Evolutionary conservation across 2,329 filamentous ascomycete genomes (phyloP).

Genomic region (Pestalotiopsis fici): DNA sequence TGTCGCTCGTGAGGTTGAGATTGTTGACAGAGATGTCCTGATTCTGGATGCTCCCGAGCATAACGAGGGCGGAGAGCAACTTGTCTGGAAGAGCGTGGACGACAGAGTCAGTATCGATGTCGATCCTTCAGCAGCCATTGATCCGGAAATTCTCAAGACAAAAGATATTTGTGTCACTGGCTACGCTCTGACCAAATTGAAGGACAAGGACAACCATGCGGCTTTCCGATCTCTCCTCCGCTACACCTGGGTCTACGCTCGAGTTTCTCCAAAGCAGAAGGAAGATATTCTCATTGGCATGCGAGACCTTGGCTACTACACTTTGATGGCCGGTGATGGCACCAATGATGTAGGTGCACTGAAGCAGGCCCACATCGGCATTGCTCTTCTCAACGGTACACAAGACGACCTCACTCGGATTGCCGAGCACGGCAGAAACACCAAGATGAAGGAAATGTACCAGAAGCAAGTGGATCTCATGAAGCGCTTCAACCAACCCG

Average conservation of each 20-base stretch:
- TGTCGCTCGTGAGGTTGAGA: slow-evolving; percentile 93
- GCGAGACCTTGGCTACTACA: slow-evolving; percentile 96
- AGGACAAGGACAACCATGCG: slow-evolving; percentile 71
- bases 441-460: slow-evolving; percentile 98
- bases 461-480: slow-evolving; percentile 93
- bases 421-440: slow-evolving; percentile 88
- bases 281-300: slow-evolving; percentile 96
- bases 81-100: slow-evolving; percentile 95
- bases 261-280: slow-evolving; percentile 98
- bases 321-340: slow-evolving; percentile 96
- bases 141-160: slow-evolving; percentile 74
- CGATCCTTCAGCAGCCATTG: slow-evolving; percentile 78
- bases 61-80: slow-evolving; percentile 74
- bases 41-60: slow-evolving; percentile 95
- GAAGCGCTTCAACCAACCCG: slow-evolving; percentile 90
- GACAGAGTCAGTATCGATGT: slow-evolving; percentile 86
- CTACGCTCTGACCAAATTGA: slow-evolving; percentile 77
- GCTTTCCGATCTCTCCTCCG: slow-evolving; percentile 79
- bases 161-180: slow-evolving; percentile 97
- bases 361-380: slow-evolving; percentile 97
- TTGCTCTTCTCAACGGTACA: slow-evolving; percentile 93
- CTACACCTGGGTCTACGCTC: slow-evolving; percentile 95
- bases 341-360: slow-evolving; percentile 97
- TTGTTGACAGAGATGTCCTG: slow-evolving; percentile 91
- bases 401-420: slow-evolving; percentile 89